Evolutionary conservation across 495 filamentous ascomycete species (phyloP).

Genomic region (Viridothelium virens): DNA sequence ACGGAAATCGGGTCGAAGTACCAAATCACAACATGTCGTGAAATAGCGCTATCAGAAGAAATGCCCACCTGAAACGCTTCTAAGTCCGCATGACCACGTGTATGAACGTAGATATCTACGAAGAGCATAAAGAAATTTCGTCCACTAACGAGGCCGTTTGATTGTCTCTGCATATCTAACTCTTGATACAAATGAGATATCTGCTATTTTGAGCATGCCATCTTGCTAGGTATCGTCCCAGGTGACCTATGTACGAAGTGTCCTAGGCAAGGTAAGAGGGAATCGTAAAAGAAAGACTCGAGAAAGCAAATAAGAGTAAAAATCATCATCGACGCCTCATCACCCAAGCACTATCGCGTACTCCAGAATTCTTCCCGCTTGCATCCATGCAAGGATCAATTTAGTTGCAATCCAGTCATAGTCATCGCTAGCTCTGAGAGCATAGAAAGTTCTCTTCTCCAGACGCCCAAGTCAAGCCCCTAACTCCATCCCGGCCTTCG

Average conservation of each 20-base stretch:
- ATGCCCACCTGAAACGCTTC: too few relatives aligned
- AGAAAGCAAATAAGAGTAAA: not conserved
- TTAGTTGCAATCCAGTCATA: slow-evolving; percentile 1
- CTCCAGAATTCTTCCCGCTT: slow-evolving; percentile 1
- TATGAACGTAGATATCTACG: too few relatives aligned
- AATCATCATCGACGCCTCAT: not conserved
- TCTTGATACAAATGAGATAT: slow-evolving; percentile 5
- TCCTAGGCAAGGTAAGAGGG: not conserved
- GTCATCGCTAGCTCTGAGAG: not conserved
- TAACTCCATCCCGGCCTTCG: not conserved
- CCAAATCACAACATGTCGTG: too few relatives aligned
- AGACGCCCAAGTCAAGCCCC: not conserved
- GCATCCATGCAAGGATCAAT: slow-evolving; percentile 8
- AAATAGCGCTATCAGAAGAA: too few relatives aligned
- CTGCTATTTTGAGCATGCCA: not conserved
- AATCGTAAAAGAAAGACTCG: not conserved
- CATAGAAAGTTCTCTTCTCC: not conserved
- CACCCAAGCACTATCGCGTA: not conserved
- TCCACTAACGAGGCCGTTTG: not conserved
- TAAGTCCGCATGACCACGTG: too few relatives aligned
- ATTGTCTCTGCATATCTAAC: not conserved
- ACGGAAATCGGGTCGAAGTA: too few relatives aligned
- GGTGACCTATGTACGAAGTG: not conserved
- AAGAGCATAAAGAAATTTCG: too few relatives aligned
- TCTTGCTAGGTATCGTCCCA: not conserved